These are phyloP conservation scores for Zymoseptoria passerinii DNA, from an alignment of 2,329 filamentous ascomycete species.

Conservation along the genomic window DNA sequence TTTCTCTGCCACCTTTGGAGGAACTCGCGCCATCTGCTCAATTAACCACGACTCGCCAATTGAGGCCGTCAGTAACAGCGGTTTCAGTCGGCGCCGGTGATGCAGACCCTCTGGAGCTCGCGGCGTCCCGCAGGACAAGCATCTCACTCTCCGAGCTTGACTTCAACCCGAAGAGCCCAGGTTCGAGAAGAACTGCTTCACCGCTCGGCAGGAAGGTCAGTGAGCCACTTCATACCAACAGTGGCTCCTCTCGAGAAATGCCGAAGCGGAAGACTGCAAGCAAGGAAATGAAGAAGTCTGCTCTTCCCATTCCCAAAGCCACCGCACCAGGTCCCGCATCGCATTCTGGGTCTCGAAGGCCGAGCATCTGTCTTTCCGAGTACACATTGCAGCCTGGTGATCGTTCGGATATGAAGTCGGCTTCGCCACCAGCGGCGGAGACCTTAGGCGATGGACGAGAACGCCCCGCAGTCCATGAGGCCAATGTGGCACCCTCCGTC, in stretches of 20 bases:
- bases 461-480: not conserved
- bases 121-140: not conserved
- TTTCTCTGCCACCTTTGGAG: not conserved
- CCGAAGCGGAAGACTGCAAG: not conserved
- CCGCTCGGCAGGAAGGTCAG: not conserved
- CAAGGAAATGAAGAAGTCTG: not conserved
- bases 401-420: not conserved
- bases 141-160: not conserved
- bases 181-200: not conserved
- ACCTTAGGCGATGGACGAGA: not conserved
- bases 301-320: not conserved
- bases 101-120: not conserved
- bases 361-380: slow-evolving; percentile 15
- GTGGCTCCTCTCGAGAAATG: not conserved
- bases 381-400: slow-evolving; percentile 9
- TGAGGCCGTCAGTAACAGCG: not conserved
- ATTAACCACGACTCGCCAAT: not conserved
- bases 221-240: not conserved
- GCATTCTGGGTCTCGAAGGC: slow-evolving; percentile 1
- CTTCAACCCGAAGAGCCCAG: not conserved
- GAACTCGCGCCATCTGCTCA: not conserved
- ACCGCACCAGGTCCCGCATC: not conserved
- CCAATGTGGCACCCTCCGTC: not conserved
- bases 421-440: not conserved
- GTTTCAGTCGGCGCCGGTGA: not conserved